Evolutionary conservation across 495 filamentous ascomycete species (phyloP).

Genomic region (Aspergillus baeticus): DNA sequence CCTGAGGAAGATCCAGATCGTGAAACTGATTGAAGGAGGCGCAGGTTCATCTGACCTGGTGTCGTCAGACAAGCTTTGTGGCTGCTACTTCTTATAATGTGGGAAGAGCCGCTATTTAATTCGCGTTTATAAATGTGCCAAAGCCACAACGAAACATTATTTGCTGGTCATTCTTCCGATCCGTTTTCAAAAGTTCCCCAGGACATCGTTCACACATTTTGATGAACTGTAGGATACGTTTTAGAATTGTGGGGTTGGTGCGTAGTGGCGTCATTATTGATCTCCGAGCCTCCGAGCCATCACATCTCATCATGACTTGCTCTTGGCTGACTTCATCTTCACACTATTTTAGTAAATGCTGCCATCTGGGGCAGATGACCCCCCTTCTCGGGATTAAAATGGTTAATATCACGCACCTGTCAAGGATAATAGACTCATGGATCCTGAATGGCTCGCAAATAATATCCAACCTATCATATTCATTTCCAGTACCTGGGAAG

Average conservation of each 20-base stretch:
- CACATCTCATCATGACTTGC: neutral
- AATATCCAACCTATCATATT: neutral
- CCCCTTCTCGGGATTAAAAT: neutral
- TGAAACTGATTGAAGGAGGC: neutral
- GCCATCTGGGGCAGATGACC: neutral
- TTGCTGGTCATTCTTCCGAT: neutral
- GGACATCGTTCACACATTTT: neutral
- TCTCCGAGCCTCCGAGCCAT: neutral
- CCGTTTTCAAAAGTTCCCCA: neutral
- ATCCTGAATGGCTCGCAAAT: neutral
- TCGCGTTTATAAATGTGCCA: neutral
- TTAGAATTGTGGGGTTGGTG: neutral
- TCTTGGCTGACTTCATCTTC: conserved; percentile 9
- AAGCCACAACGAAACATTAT: neutral
- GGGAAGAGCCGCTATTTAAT: neutral
- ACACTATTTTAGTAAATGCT: neutral
- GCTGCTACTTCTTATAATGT: neutral
- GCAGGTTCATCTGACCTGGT: conserved; percentile 1
- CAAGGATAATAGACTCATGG: neutral
- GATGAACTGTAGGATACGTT: neutral
- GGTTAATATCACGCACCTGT: neutral
- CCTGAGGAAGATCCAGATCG: neutral
- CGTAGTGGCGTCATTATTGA: neutral
- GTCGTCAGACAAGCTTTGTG: conserved; percentile 6
- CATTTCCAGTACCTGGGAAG: neutral